Base-by-base conservation (phyloP, 2,329 filamentous ascomycete genomes). In the Nothophaeocryptopus gaeumannii region DNA sequence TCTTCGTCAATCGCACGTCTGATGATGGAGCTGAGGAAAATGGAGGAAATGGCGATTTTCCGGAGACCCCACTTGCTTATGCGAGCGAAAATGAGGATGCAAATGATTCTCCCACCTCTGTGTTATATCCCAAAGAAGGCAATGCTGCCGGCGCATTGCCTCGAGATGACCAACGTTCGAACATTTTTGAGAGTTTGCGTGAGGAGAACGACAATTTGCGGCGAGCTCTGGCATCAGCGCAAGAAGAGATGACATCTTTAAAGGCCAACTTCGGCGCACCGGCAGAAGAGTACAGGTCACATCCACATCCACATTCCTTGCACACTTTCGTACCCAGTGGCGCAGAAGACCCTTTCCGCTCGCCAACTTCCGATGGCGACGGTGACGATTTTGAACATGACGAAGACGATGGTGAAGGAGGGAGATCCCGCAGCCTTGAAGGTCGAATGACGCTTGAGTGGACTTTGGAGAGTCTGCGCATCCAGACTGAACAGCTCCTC, bases 401-500 rank as follows among this genome's bases (percentile, higher is more conserved):
- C 33, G 43, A 50, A 5, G 39, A 42, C 9, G 45, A 46, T 26
- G 48, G 29, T 14, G 9, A 40, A 20, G 31, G 54, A 58, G 42
- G 20, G 7, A 26, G 20, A 26, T 3, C 3, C 20, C 20, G 20
- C 20, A 26, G 20, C 20, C 3, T 26, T 26, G 20, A 26, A 26
- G 20, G 20, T 26, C 20, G 20, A 26, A 26, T 26, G 5, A 63
- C 63, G 12, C 58, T 67, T n/a, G 64, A 67, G 50, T 64, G 65
- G 14, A 66, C 64, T 1, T 47, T 67, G 30, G 63, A 62, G 30
- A 65, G 62, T 39, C 54, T 66, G 29, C 59, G 60, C 9, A 45
- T 67, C 34, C 65, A 68, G 41, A 65, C 64, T 2, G 62, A 65
- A 50, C 65, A 68, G 42, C 47, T 68, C 41, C 44, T 66, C 13